Conservation (phyloP, 495 filamentous ascomycete genomes). For the Patellaria atrata region DNA sequence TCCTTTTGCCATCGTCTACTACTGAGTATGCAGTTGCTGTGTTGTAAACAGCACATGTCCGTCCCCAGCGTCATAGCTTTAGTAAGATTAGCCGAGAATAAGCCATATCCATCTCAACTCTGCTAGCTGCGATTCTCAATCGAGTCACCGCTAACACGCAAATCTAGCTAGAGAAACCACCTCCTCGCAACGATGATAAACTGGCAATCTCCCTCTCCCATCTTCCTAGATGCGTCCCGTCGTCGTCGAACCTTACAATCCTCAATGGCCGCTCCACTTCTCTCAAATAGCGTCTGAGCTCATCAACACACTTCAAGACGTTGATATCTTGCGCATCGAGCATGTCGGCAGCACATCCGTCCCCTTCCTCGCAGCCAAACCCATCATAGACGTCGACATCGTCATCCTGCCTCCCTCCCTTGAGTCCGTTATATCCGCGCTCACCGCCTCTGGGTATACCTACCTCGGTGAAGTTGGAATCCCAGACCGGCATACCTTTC, state of each 20-base stretch:
- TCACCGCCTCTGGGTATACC: slow-evolving; percentile 8
- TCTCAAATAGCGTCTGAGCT: slow-evolving; percentile 9
- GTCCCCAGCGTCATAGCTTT: too few relatives aligned
- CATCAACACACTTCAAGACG: slow-evolving; percentile 3
- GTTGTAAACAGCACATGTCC: too few relatives aligned
- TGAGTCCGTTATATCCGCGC: slow-evolving; percentile 5
- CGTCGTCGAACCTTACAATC: slow-evolving; percentile 16
- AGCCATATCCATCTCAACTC: too few relatives aligned
- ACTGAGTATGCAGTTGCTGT: too few relatives aligned
- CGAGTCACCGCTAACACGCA: too few relatives aligned
- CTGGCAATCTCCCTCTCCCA: too few relatives aligned
- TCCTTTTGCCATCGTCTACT: too few relatives aligned
- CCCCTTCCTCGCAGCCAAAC: slow-evolving; percentile 20
- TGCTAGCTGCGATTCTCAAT: too few relatives aligned
- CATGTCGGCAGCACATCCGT: slow-evolving; percentile 25
- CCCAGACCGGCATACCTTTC: slow-evolving; percentile 11
- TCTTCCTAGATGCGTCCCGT: too few relatives aligned
- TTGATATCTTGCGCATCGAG: slow-evolving; percentile 14
- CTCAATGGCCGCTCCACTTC: slow-evolving; percentile 19
- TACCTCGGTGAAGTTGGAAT: slow-evolving; percentile 17
- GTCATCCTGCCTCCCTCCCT: slow-evolving; percentile 10
- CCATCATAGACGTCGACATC: slow-evolving; percentile 25
- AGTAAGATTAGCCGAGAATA: too few relatives aligned
- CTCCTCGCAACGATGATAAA: too few relatives aligned
- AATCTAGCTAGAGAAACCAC: too few relatives aligned